Percentiles rank a stretch among this genome's conserved stretches.
phyloP scores from a whole-genome alignment of 2,329 filamentous ascomycete species.

The Diplodia mutila region DNA sequence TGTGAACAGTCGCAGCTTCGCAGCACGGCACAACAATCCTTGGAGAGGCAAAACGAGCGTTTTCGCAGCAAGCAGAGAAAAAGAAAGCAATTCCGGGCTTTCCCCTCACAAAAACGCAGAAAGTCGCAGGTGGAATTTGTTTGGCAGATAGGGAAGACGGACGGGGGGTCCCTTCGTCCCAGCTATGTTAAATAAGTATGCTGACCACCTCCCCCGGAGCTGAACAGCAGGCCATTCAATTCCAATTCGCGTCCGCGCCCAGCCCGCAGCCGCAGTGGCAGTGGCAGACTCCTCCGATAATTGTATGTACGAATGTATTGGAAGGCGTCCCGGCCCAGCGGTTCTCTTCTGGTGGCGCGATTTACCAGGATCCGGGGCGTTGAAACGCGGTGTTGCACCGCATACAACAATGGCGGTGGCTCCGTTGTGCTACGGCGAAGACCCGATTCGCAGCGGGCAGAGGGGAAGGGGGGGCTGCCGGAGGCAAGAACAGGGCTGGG shows the following conservation, averaged over 20 bases:
- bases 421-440: background rate
- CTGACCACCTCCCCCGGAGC: background rate
- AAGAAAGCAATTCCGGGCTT: background rate
- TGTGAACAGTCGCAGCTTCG: background rate
- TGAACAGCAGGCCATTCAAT: background rate
- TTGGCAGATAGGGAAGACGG: background rate
- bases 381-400: conserved; percentile 11
- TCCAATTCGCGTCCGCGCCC: background rate
- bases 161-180: background rate
- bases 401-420: background rate
- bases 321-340: background rate
- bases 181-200: background rate
- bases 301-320: conserved; percentile 15
- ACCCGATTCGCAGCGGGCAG: conserved; percentile 6
- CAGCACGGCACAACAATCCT: background rate
- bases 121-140: background rate
- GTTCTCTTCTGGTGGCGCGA: background rate
- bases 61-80: background rate
- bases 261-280: background rate
- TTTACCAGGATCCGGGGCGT: background rate
- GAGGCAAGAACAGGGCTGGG: background rate
- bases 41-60: background rate
- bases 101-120: background rate
- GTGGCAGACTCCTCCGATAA: background rate
- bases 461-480: background rate